Conservation (phyloP, 306 rosid genomes). For the Prunus fruticosa region DNA sequence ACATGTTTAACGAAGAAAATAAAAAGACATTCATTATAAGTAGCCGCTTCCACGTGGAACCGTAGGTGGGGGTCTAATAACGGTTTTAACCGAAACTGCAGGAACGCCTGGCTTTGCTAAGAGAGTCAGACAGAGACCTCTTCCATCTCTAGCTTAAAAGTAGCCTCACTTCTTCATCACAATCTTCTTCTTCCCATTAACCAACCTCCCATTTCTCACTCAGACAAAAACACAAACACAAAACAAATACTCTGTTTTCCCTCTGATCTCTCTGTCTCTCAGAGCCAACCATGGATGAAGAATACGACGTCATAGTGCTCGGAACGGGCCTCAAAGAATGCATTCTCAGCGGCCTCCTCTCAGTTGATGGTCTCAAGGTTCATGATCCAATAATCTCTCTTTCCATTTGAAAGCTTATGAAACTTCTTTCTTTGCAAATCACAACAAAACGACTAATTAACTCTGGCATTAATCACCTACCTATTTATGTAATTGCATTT, state of each 20-base stretch:
- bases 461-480: too few species aligned
- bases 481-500: too few species aligned
- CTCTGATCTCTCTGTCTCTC: background rate
- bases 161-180: conserved; percentile 7
- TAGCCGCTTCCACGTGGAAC: conserved; percentile 5
- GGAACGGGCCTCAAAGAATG: conserved; percentile 63
- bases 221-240: background rate
- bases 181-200: background rate
- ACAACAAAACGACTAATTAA: too few species aligned
- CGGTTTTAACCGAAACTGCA: conserved; percentile 27
- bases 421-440: too few species aligned
- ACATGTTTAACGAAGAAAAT: background rate
- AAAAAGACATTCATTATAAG: too few species aligned
- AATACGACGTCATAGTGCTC: conserved; percentile 53
- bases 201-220: background rate
- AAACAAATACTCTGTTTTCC: too few species aligned
- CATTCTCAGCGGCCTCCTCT: conserved; percentile 61
- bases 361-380: conserved; percentile 52
- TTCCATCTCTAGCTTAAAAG: conserved; percentile 12
- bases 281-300: conserved; percentile 44
- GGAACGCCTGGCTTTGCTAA: conserved; percentile 2
- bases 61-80: background rate
- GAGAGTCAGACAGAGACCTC: conserved; percentile 1
- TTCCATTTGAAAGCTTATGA: background rate
- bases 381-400: too few species aligned